A percentile compares a stretch with the other conserved stretches of the same genome.
Conservation (phyloP, 2,329 filamentous ascomycete species). For the Fusarium camptoceras region DNA sequence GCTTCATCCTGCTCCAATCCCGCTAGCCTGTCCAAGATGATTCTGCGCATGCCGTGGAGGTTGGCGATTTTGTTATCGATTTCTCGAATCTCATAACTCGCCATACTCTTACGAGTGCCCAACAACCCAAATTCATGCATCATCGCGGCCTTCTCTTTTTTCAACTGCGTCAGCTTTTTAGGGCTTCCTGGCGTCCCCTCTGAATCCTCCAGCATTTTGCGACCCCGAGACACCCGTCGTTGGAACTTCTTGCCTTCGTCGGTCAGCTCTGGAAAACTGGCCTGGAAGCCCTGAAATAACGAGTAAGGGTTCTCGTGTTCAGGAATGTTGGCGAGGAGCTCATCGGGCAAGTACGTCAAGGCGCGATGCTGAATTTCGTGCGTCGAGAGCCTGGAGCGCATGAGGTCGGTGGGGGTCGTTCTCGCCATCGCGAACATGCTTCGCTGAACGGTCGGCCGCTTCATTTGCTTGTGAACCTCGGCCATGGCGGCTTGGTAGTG, state of each 20-base stretch:
- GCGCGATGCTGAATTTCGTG: conserved; percentile 95
- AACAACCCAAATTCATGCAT: conserved; percentile 92
- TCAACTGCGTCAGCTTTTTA: conserved; percentile 77
- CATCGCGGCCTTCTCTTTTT: conserved; percentile 82
- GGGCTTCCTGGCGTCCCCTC: conserved; percentile 67
- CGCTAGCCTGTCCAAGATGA: conserved; percentile 88
- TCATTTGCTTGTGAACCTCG: conserved; percentile 89
- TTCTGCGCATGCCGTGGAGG: conserved; percentile 89
- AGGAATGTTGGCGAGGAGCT: conserved; percentile 89
- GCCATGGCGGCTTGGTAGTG: conserved; percentile 90
- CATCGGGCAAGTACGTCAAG: conserved; percentile 87
- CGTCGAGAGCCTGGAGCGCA: conserved; percentile 90
- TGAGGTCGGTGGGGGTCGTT: conserved; percentile 92
- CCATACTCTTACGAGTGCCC: conserved; percentile 95
- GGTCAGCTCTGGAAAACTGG: conserved; percentile 78
- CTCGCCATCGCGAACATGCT: conserved; percentile 91
- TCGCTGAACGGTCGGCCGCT: conserved; percentile 84
- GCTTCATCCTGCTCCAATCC: conserved; percentile 90
- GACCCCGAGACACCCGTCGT: conserved; percentile 77
- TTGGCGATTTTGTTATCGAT: conserved; percentile 98
- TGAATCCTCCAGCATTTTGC: conserved; percentile 79
- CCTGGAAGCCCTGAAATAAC: conserved; percentile 96
- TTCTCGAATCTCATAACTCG: conserved; percentile 92
- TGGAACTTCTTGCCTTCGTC: conserved; percentile 79
- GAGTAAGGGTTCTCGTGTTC: conserved; percentile 89